phyloP scores from a whole-genome alignment of 108 stramenopile species.

The Phaeodactylum tricornutum region DNA sequence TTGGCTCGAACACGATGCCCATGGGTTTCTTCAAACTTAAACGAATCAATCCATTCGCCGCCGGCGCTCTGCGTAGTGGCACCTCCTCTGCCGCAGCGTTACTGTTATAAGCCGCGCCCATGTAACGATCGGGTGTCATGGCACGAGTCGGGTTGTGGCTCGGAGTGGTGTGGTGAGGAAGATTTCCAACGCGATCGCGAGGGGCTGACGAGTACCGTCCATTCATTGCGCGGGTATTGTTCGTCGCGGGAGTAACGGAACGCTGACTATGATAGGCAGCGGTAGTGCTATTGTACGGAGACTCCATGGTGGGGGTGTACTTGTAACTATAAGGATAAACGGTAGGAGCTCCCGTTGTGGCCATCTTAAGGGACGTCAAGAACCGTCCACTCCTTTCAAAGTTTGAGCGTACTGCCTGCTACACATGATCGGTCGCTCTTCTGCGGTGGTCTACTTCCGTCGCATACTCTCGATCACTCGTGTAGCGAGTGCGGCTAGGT shows the following conservation, averaged over 20 bases:
- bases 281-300: neutral
- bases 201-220: too few relatives aligned
- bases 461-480: too few relatives aligned
- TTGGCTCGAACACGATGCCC: conserved; percentile 87
- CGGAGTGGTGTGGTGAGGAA: too few relatives aligned
- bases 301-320: conserved; percentile 1
- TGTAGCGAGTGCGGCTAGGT: too few relatives aligned
- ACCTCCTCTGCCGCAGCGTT: neutral
- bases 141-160: neutral
- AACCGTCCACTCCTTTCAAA: too few relatives aligned
- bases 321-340: too few relatives aligned
- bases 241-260: conserved; percentile 2
- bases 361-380: too few relatives aligned
- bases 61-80: conserved; percentile 2
- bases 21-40: conserved; percentile 75
- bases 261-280: neutral
- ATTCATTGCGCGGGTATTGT: neutral
- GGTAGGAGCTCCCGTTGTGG: too few relatives aligned
- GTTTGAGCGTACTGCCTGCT: too few relatives aligned
- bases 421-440: too few relatives aligned
- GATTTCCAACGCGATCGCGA: too few relatives aligned
- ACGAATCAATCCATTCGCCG: conserved; percentile 55
- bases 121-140: neutral
- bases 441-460: too few relatives aligned
- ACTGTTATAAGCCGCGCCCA: neutral